These are phyloP conservation scores for Trichoderma brevicompactum DNA, from an alignment of 2,329 filamentous ascomycete species.

Conservation along the genomic window DNA sequence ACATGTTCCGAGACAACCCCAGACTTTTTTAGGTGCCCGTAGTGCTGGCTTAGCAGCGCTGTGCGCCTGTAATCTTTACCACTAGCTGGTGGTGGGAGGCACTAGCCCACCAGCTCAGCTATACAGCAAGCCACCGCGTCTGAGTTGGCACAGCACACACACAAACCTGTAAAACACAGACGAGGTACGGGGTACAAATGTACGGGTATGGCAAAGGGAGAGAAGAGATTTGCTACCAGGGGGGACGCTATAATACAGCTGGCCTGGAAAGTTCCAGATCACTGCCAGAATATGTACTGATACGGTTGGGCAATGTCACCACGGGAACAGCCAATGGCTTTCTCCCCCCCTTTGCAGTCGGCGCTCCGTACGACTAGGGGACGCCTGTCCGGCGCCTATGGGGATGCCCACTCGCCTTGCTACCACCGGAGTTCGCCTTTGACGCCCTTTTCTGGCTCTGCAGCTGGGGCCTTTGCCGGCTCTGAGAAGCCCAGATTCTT, in stretches of 20 bases:
- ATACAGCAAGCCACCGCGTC: conserved; percentile 9
- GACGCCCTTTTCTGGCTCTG: conserved; percentile 43
- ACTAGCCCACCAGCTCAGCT: conserved; percentile 17
- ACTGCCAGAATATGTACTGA: conserved; percentile 24
- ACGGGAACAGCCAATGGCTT: conserved; percentile 23
- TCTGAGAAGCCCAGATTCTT: conserved; percentile 82
- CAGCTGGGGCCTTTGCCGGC: conserved; percentile 31
- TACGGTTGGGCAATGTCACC: conserved; percentile 25
- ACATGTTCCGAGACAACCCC: conserved; percentile 27
- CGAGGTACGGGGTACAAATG: neutral
- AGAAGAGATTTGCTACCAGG: conserved; percentile 21
- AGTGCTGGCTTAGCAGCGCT: conserved; percentile 14
- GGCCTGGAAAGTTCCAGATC: conserved; percentile 28
- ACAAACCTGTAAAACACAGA: neutral
- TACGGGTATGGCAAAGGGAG: conserved; percentile 7
- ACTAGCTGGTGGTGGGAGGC: conserved; percentile 6
- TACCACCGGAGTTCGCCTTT: conserved; percentile 48
- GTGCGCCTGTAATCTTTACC: conserved; percentile 17
- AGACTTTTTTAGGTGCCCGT: neutral
- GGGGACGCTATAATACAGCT: conserved; percentile 22
- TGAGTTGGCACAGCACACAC: conserved; percentile 10
- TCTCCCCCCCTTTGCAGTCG: conserved; percentile 13
- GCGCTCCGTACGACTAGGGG: conserved; percentile 6
- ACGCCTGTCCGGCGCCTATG: conserved; percentile 13
- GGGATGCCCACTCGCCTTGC: conserved; percentile 19